These are phyloP conservation scores for Colletotrichum sp. DNA, from an alignment of 2,329 filamentous ascomycete species.

Conservation along the genomic window DNA sequence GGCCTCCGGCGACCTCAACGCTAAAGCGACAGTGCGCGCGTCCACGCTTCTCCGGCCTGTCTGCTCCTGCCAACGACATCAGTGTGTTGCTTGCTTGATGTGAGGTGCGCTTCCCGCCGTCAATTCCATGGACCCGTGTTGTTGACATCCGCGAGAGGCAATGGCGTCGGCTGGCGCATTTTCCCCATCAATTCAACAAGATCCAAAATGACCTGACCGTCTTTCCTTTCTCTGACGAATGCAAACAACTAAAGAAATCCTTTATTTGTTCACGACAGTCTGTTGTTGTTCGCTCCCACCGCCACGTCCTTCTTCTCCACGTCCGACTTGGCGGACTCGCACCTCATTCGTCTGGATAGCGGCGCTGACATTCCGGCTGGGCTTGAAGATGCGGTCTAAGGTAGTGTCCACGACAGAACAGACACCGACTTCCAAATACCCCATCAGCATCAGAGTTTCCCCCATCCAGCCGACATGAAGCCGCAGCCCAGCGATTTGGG, in stretches of 20 bases:
- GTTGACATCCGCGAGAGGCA: neutral
- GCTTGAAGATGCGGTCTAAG: neutral
- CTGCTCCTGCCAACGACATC: neutral
- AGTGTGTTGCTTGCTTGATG: neutral
- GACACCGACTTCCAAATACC: neutral
- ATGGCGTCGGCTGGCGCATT: neutral
- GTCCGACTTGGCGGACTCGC: neutral
- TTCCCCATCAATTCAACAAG: neutral
- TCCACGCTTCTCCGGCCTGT: neutral
- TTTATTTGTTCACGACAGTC: neutral
- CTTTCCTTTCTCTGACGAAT: neutral
- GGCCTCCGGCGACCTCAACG: neutral
- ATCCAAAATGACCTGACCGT: neutral
- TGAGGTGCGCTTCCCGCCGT: neutral
- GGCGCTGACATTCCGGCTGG: conserved; percentile 4
- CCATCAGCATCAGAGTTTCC: neutral
- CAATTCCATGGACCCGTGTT: neutral
- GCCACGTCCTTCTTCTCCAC: neutral
- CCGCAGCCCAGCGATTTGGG: neutral
- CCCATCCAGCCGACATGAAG: neutral
- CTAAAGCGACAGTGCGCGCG: neutral
- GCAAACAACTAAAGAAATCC: neutral
- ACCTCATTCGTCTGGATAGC: conserved; percentile 3
- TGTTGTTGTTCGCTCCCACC: neutral
- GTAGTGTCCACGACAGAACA: neutral